Evolutionary conservation across 371 early-diverging fungal genomes (phyloP).

Genomic region (Mortierella polycephala): DNA sequence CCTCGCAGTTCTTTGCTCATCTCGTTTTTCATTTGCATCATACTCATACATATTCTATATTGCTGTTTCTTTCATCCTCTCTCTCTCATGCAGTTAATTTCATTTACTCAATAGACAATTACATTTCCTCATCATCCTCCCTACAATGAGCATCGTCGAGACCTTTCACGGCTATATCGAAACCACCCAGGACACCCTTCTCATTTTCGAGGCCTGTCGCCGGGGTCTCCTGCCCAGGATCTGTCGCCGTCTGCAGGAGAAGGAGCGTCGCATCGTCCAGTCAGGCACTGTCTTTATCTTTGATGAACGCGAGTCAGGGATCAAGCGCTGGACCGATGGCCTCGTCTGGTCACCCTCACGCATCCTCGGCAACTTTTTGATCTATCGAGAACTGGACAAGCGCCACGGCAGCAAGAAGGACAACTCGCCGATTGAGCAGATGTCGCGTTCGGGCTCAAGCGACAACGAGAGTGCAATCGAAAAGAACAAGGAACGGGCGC

Average conservation of each 20-base stretch:
- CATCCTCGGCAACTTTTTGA: slow-evolving; percentile 80
- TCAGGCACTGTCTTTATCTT: slow-evolving; percentile 83
- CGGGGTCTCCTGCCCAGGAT: slow-evolving; percentile 70
- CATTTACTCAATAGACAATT: too few species aligned
- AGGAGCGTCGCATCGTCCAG: slow-evolving; percentile 74
- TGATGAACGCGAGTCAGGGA: slow-evolving; percentile 85
- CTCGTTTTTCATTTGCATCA: too few species aligned
- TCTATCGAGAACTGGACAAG: slow-evolving; percentile 80
- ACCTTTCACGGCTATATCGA: slow-evolving; percentile 79
- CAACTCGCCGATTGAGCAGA: slow-evolving; percentile 34
- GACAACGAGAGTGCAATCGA: slow-evolving; percentile 56
- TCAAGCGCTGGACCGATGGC: slow-evolving; percentile 93
- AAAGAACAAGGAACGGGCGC: slow-evolving; percentile 64
- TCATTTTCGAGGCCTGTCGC: slow-evolving; percentile 83
- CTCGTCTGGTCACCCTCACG: slow-evolving; percentile 88
- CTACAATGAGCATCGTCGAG: slow-evolving; percentile 62
- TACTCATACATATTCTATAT: too few species aligned
- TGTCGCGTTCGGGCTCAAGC: slow-evolving; percentile 35
- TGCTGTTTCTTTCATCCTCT: too few species aligned
- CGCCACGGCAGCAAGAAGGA: slow-evolving; percentile 56
- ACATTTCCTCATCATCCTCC: too few species aligned
- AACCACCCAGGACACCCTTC: slow-evolving; percentile 78
- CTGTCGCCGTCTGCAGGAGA: slow-evolving; percentile 75
- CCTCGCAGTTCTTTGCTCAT: too few species aligned
- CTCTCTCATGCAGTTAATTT: too few species aligned